Percentiles rank a stretch among this genome's conserved stretches.
These are phyloP conservation scores for Neonectria magnoliae DNA, from an alignment of 2,329 filamentous ascomycete genomes.

Conservation along the genomic window DNA sequence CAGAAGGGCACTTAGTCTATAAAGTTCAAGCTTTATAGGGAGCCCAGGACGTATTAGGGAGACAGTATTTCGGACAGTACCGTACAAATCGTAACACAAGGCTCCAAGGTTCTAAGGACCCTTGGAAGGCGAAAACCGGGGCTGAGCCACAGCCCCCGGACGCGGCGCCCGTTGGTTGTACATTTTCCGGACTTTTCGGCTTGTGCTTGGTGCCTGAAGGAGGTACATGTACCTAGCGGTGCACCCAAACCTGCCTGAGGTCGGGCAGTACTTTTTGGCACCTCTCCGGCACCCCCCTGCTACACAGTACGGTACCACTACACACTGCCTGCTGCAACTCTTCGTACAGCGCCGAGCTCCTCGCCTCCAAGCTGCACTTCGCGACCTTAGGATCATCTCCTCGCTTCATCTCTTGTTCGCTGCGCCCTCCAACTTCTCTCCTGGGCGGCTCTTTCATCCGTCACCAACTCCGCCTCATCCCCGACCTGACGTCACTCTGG, in stretches of 20 bases:
- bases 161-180: constrained; percentile 36
- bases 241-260: not conserved
- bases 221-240: not conserved
- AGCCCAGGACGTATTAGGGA: not conserved
- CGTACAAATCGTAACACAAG: too few species aligned
- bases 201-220: constrained; percentile 10
- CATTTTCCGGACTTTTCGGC: not conserved
- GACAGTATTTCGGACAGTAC: not conserved
- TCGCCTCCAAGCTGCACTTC: constrained; percentile 16
- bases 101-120: not conserved
- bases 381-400: not conserved
- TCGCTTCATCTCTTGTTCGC: not conserved
- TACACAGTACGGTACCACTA: not conserved
- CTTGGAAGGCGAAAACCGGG: constrained; percentile 2
- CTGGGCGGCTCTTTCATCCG: constrained; percentile 11
- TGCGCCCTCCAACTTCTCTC: constrained; percentile 8
- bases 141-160: constrained; percentile 42
- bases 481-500: constrained; percentile 42
- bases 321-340: not conserved
- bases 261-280: not conserved
- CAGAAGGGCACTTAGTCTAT: not conserved
- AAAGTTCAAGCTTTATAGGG: not conserved
- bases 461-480: constrained; percentile 5
- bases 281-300: not conserved
- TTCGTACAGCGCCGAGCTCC: not conserved